Base-by-base conservation (phyloP, 352 stramenopile genomes). In the Plasmopara viticola region DNA sequence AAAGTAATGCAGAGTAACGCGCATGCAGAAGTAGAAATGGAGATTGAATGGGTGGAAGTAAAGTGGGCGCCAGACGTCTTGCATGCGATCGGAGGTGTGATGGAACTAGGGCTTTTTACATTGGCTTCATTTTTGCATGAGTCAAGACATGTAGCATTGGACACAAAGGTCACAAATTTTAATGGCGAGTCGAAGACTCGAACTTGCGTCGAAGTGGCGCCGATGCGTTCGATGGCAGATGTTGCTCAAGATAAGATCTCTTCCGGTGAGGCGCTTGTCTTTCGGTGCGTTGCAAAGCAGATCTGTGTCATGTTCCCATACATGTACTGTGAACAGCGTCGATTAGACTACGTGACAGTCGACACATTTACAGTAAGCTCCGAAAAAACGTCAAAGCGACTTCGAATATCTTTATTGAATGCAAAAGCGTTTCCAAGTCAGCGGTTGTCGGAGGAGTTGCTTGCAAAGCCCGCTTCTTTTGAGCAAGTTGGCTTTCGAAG, bases 31-130 rank as follows among this genome's bases (percentile, higher is more conserved):
- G 55, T 90, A 29, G 82, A 93, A 49, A 74, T 90, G 72, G 80
- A 90, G 38, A 69, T 70, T 28, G 78, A 93, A 51, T 88, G 79
- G 78, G 55, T 90, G 6, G 77, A 93, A 54, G 58, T 86, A 1
- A 81, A 81, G 33, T 93, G 78, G 75, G 66, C 68, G 4, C 65
- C 78, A 6, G 66, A 84, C 30, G 66, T 73, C 0, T 56, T 93
- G 9, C 78, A 90, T 49, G 66, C 70, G 1, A 75, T 93, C 15
- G 82, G 73, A 3, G 80, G 78, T 1, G 49, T 79, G 35, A 38
- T 88, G 2, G 74, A 90, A 35, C 44, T 93, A 29, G 70, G 68
- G 2, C 51, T 88, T 17, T 72, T 78, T 44, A 55, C 64, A 0
- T 29, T 70, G 34, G 51, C 66, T 6, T 47, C 75, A 5, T 50